Conservation (phyloP, 805 yeast species). For the Scheffersomyces amazonensis region DNA sequence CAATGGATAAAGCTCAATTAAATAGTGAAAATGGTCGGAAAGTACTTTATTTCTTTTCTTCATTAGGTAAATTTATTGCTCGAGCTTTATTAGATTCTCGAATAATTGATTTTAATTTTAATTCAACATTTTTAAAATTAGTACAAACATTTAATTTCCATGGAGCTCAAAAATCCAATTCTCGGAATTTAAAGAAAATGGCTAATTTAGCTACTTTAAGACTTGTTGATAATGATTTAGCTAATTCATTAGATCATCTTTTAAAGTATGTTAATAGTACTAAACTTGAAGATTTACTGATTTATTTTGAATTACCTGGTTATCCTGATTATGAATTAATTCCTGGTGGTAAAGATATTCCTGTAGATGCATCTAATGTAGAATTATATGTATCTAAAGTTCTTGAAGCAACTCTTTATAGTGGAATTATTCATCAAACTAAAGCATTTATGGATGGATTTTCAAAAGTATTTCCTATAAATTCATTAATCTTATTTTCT, state of each 20-base stretch:
- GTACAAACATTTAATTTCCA: conserved; percentile 36
- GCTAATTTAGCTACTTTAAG: conserved; percentile 37
- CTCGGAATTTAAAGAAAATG: conserved; percentile 16
- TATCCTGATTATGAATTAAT: conserved; percentile 56
- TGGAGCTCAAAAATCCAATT: conserved; percentile 4
- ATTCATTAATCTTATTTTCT: conserved; percentile 66
- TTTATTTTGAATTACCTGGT: conserved; percentile 79
- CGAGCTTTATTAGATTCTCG: conserved; percentile 86
- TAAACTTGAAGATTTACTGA: conserved; percentile 51
- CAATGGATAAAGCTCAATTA: conserved; percentile 34
- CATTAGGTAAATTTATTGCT: conserved; percentile 81
- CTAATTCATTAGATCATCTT: conserved; percentile 55
- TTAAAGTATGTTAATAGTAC: conserved; percentile 42
- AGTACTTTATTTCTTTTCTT: conserved; percentile 52
- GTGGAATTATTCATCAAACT: conserved; percentile 66
- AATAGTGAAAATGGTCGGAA: conserved; percentile 35
- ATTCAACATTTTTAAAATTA: conserved; percentile 63
- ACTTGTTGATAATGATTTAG: conserved; percentile 56
- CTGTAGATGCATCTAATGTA: conserved; percentile 53
- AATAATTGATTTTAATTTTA: conserved; percentile 78
- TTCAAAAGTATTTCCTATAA: conserved; percentile 75
- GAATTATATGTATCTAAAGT: conserved; percentile 55
- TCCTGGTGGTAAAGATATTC: conserved; percentile 50
- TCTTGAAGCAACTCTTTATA: conserved; percentile 54
- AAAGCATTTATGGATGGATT: conserved; percentile 76